Conservation (phyloP, 768 basidiomycete genomes). For the Termitomyces sp. region DNA sequence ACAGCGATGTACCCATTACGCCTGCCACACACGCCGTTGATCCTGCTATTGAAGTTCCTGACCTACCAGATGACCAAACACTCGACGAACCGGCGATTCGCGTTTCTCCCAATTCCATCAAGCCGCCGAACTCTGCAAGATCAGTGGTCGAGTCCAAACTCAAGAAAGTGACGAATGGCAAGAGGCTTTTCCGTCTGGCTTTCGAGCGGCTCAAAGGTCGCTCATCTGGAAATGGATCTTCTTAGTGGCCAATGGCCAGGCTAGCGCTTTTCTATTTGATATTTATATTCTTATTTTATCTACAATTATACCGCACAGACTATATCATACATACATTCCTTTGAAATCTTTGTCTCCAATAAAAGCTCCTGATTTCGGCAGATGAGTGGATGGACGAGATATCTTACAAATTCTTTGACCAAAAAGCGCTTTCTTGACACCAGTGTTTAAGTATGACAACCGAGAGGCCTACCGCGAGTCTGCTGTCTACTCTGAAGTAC, state of each 20-base stretch:
- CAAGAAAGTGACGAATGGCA: constrained; percentile 24
- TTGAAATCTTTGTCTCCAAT: not conserved
- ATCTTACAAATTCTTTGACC: too few species aligned
- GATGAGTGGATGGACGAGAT: not conserved
- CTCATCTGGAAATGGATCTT: constrained; percentile 9
- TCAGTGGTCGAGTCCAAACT: constrained; percentile 4
- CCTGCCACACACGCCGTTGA: constrained; percentile 40
- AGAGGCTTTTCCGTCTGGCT: constrained; percentile 34
- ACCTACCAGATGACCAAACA: constrained; percentile 35
- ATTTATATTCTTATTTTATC: not conserved
- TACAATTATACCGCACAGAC: not conserved
- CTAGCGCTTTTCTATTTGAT: not conserved
- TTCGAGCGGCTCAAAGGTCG: constrained; percentile 18
- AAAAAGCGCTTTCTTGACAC: not conserved
- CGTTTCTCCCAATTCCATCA: not conserved
- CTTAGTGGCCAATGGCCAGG: not conserved
- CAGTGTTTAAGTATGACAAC: not conserved
- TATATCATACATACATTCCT: constrained; percentile 5
- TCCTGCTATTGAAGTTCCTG: constrained; percentile 39
- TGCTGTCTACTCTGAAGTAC: too few species aligned
- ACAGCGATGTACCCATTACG: constrained; percentile 47
- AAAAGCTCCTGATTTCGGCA: not conserved
- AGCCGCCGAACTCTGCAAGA: constrained; percentile 1
- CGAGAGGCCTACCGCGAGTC: too few species aligned
- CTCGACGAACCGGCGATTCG: constrained; percentile 23